Evolutionary conservation across 345 rosid species (phyloP).

Genomic region (sweet orange (Citrus sinensis)): DVS_A1.0 CM039168.1:27581001-27581500

Average conservation of each 20-base stretch:
- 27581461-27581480: constrained; percentile 79
- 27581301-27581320: background rate
- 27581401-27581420: constrained; percentile 85
- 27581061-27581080: background rate
- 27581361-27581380: constrained; percentile 98
- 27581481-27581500: constrained; percentile 85
- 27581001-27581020: constrained; percentile 99
- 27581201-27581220: constrained; percentile 94
- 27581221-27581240: constrained; percentile 96
- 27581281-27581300: background rate
- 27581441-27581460: constrained; percentile 99
- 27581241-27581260: constrained; percentile 60
- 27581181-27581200: constrained; percentile 96
- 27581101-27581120: background rate
- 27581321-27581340: background rate
- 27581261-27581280: constrained; percentile 3
- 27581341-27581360: constrained; percentile 93
- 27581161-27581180: constrained; percentile 84
- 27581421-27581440: constrained; percentile 75
- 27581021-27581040: constrained; percentile 95
- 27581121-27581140: constrained; percentile 11
- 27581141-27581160: constrained; percentile 95
- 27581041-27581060: background rate
- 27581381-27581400: constrained; percentile 90
- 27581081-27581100: background rate